A percentile compares a stretch with the other conserved stretches of the same genome.
These are phyloP conservation scores for Syzygium jambos DNA, from an alignment of 345 rosid genomes.

Conservation along the genomic window DNA sequence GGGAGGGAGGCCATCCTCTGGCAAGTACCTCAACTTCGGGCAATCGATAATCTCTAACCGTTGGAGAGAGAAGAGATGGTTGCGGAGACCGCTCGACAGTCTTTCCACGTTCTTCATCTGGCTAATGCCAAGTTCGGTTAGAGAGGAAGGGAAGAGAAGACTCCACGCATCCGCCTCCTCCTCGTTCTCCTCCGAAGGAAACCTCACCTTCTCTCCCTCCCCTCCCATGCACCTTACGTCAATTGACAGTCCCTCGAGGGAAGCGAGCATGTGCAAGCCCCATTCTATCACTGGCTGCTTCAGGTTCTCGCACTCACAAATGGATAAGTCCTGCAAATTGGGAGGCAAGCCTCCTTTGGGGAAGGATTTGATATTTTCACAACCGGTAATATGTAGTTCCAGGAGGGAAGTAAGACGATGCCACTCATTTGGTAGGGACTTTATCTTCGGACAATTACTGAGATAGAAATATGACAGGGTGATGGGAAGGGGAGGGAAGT, in stretches of 20 bases:
- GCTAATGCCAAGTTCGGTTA: background rate
- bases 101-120: background rate
- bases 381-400: too few relatives aligned
- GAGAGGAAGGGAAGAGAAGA: background rate
- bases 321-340: too few relatives aligned
- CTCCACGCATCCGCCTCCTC: background rate
- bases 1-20: background rate
- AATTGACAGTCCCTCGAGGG: background rate
- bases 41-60: background rate
- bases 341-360: background rate
- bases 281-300: background rate
- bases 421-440: background rate
- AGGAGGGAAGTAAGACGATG: background rate
- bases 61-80: background rate
- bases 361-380: too few relatives aligned
- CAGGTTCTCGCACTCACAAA: background rate
- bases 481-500: background rate
- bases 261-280: background rate
- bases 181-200: background rate
- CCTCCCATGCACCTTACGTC: background rate
- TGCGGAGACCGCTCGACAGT: background rate
- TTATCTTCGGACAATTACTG: background rate
- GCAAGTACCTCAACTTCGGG: background rate
- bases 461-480: rapidly evolving
- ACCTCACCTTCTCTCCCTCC: background rate